Base-by-base conservation (phyloP, 2,329 filamentous ascomycete genomes). In the Neopestalotiopsis sp. region DNA sequence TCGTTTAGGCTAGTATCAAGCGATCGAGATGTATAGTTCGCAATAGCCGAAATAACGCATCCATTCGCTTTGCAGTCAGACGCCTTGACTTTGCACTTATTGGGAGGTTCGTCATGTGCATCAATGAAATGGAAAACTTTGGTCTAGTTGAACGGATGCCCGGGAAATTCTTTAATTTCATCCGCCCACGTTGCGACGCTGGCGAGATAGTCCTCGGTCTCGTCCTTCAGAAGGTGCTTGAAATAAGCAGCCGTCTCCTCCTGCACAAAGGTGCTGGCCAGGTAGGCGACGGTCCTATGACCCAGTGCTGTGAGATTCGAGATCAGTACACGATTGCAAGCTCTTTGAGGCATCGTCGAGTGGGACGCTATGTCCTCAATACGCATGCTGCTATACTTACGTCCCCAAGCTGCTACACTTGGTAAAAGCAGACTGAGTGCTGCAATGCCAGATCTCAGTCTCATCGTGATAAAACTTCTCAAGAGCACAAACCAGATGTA, bases 161-260 rank as follows among this genome's bases (percentile, higher is more conserved):
- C n/a, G n/a, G n/a, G n/a, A n/a, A n/a, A n/a, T n/a, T n/a, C n/a
- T n/a, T n/a, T n/a, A n/a, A n/a, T n/a, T n/a, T n/a, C 89, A 80
- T 92, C 90, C 40, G 90, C 90, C 90, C 90, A 92, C 9, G 88
- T 88, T 3, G 90, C 90, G 2, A 91, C 86, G 68, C 84, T 84
- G 62, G 89, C 89, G 32, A 92, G 83, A 75, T 91, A 91, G 73
- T 89, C 84, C 67, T 81, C 78, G 1, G 85, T 85, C 42, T 85
- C 76, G 76, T 87, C 88, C 70, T 83, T 79, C 57, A 92, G 83
- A 65, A 92, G 81, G 4, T 80, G 76, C 75, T 91, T 86, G 75
- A 92, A 87, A 76, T 87, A 88, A 53, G 79, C 70, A 28, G 87
- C 81, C 14, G 90, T 92, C 34, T 83, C 77, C 45, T 86, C 82